Percentiles rank a stretch among this genome's conserved stretches.
Conservation (phyloP, 1,139 yeast species). For the Kodamaea plutei region DNA sequence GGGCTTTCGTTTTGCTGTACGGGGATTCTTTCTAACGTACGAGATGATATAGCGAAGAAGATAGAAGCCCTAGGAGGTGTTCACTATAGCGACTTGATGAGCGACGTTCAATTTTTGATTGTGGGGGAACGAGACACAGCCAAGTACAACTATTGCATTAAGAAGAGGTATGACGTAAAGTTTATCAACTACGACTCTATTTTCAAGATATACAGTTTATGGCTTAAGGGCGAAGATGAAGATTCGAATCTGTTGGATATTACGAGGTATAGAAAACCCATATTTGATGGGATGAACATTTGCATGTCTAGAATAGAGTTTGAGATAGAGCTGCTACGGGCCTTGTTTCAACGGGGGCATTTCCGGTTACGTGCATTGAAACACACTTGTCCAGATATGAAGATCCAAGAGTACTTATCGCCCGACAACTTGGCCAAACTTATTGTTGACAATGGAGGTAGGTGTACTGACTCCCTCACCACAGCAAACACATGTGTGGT, state of each 20-base stretch:
- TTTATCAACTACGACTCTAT: constrained; percentile 51
- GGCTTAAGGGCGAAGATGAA: constrained; percentile 51
- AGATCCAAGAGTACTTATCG: constrained; percentile 22
- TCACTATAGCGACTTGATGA: constrained; percentile 57
- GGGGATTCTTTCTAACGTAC: constrained; percentile 26
- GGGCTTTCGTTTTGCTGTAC: constrained; percentile 44
- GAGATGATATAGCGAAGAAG: constrained; percentile 34
- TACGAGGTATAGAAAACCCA: constrained; percentile 28
- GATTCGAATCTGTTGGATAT: constrained; percentile 15
- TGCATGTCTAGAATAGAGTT: constrained; percentile 50
- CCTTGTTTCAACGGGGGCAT: constrained; percentile 10
- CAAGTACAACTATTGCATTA: constrained; percentile 63
- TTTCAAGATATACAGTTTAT: constrained; percentile 39
- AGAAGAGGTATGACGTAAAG: constrained; percentile 54
- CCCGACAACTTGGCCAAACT: constrained; percentile 23
- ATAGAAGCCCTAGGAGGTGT: constrained; percentile 61
- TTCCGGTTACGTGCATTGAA: constrained; percentile 11
- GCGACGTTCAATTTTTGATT: constrained; percentile 61
- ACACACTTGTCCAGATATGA: constrained; percentile 6
- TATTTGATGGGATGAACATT: constrained; percentile 46
- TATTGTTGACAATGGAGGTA: constrained; percentile 56
- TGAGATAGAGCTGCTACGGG: constrained; percentile 15
- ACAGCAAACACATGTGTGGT: constrained; percentile 49
- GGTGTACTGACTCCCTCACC: constrained; percentile 53
- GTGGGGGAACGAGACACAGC: constrained; percentile 68